phyloP scores from a whole-genome alignment of 768 basidiomycete species.

The Amanita polypyramis region DNA sequence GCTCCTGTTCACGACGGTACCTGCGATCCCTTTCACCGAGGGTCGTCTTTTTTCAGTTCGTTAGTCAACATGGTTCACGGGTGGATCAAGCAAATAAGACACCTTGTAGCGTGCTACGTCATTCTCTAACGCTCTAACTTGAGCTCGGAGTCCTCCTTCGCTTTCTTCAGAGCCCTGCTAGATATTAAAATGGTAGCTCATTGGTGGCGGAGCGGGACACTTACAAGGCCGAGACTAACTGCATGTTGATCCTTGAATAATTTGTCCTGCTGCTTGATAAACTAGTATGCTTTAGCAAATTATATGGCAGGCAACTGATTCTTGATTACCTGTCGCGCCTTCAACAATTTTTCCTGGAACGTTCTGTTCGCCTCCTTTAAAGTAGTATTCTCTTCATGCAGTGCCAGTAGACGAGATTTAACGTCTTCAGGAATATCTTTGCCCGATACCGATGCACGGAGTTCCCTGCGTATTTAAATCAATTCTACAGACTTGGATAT shows the following conservation, averaged over 20 bases:
- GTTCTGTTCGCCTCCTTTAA: constrained; percentile 66
- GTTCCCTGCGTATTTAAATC: constrained; percentile 38
- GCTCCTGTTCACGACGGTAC: constrained; percentile 68
- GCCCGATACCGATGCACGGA: constrained; percentile 67
- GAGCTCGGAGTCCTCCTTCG: constrained; percentile 51
- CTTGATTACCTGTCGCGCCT: constrained; percentile 57
- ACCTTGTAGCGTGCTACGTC: constrained; percentile 53
- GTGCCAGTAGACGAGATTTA: constrained; percentile 57
- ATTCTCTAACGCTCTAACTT: constrained; percentile 56
- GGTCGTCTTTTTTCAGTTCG: neutral
- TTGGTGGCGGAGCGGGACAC: constrained; percentile 10
- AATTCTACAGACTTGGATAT: neutral
- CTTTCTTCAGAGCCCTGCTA: constrained; percentile 55
- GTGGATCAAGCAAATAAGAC: neutral
- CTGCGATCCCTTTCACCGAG: constrained; percentile 47
- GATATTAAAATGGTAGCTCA: neutral
- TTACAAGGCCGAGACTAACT: constrained; percentile 40
- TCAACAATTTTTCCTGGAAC: constrained; percentile 63
- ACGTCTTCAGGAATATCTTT: constrained; percentile 78
- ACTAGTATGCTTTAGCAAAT: constrained; percentile 32
- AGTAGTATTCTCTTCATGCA: constrained; percentile 70
- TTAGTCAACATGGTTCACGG: neutral
- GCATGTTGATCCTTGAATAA: constrained; percentile 76
- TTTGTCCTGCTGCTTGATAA: constrained; percentile 89
- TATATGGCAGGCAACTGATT: neutral